These are phyloP conservation scores for Podospora comata DNA, from an alignment of 495 filamentous ascomycete species.

Conservation along the genomic window DNA sequence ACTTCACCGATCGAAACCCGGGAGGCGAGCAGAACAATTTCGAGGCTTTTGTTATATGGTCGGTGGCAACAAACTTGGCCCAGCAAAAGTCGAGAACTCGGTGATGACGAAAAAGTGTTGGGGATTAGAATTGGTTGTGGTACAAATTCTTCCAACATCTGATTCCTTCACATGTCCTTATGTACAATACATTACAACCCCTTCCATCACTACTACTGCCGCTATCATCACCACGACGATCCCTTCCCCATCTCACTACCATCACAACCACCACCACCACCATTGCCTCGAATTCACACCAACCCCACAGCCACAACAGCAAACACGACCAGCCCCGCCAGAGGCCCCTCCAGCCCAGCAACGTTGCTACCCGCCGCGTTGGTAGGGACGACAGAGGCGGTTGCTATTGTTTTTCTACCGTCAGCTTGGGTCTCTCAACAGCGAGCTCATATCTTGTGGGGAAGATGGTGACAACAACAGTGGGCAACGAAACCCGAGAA, in stretches of 20 bases:
- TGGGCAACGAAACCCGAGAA: background rate
- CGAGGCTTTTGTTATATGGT: no score
- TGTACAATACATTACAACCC: background rate
- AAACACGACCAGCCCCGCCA: conserved; percentile 14
- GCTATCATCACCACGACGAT: background rate
- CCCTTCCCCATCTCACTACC: background rate
- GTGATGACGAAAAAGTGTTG: no score
- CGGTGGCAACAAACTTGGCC: no score
- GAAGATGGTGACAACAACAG: background rate
- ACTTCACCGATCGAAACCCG: no score
- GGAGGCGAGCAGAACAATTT: no score
- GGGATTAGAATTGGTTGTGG: no score
- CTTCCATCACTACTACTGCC: no score
- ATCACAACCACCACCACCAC: background rate
- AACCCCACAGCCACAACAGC: conserved; percentile 16
- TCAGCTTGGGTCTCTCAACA: background rate
- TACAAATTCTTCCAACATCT: no score
- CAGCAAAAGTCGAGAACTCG: no score
- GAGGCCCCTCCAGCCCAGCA: conserved; percentile 5
- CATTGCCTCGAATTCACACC: conserved; percentile 13
- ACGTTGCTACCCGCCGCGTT: background rate
- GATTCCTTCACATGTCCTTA: no score
- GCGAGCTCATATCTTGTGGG: background rate
- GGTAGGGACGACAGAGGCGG: conserved; percentile 4
- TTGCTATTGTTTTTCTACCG: background rate